Conservation (phyloP, 306 rosid genomes). For the Fagus sylvatica region DNA sequence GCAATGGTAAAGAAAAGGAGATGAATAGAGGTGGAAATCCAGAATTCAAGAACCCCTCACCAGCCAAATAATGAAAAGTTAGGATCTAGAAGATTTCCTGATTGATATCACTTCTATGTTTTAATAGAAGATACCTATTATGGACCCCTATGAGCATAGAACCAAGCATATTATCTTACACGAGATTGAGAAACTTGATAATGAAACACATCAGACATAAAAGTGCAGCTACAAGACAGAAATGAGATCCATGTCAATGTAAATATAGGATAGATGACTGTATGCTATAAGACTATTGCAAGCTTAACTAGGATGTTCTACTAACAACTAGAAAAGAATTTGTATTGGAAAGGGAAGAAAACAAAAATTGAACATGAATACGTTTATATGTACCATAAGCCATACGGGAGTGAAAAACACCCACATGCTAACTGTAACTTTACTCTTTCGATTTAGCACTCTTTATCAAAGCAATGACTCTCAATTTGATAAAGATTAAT, state of each 20-base stretch:
- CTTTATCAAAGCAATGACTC: no score
- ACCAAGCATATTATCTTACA: not conserved
- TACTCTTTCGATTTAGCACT: no score
- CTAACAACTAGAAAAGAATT: not conserved
- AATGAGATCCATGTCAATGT: not conserved
- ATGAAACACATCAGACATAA: not conserved
- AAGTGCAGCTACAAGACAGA: not conserved
- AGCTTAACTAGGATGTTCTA: not conserved
- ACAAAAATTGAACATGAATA: not conserved
- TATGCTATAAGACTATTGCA: not conserved
- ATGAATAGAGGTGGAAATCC: not conserved
- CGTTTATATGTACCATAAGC: no score
- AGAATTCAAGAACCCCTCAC: not conserved
- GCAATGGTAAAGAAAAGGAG: not conserved
- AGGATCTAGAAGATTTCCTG: not conserved
- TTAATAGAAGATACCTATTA: not conserved
- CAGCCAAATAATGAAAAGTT: not conserved
- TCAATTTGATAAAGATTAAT: no score
- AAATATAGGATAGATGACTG: not conserved
- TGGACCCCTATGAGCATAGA: not conserved
- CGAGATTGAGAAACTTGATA: not conserved
- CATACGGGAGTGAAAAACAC: no score
- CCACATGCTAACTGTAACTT: no score
- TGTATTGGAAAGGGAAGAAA: not conserved
- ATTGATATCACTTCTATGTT: not conserved